A percentile compares a stretch with the other conserved stretches of the same genome.
These are phyloP conservation scores for Calonectria crousiana DNA, from an alignment of 2,329 filamentous ascomycete genomes.

Conservation along the genomic window DNA sequence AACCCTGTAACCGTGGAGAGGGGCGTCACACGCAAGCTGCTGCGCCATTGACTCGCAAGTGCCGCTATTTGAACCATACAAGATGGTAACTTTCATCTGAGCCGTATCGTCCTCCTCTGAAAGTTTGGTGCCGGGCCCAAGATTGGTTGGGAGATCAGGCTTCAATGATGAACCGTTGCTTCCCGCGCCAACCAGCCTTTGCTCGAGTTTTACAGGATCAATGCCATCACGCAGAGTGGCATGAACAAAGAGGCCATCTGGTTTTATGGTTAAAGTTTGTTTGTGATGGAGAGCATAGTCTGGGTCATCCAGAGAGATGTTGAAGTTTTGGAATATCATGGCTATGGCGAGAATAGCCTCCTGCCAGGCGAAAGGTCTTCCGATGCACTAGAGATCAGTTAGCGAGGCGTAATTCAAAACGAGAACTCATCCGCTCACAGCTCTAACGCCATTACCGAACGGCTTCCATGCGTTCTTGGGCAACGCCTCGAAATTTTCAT, in stretches of 20 bases:
- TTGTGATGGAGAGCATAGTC: not conserved
- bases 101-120: not conserved
- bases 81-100: not conserved
- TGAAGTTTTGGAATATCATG: conserved; percentile 1
- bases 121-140: too few species aligned
- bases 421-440: not conserved
- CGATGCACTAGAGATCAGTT: not conserved
- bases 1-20: not conserved
- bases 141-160: not conserved
- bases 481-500: not conserved
- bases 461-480: conserved; percentile 1
- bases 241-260: not conserved
- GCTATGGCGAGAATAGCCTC: not conserved
- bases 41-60: not conserved
- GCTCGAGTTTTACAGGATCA: not conserved
- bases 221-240: not conserved
- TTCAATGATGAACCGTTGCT: not conserved
- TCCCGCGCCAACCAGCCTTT: not conserved
- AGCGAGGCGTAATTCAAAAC: not conserved
- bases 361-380: not conserved
- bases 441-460: not conserved
- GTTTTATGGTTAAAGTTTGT: not conserved
- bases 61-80: not conserved
- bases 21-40: not conserved
- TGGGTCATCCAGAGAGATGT: not conserved